Evolutionary conservation across 768 basidiomycete genomes (phyloP).

Genomic region (Boletus tomentosulus): DNA sequence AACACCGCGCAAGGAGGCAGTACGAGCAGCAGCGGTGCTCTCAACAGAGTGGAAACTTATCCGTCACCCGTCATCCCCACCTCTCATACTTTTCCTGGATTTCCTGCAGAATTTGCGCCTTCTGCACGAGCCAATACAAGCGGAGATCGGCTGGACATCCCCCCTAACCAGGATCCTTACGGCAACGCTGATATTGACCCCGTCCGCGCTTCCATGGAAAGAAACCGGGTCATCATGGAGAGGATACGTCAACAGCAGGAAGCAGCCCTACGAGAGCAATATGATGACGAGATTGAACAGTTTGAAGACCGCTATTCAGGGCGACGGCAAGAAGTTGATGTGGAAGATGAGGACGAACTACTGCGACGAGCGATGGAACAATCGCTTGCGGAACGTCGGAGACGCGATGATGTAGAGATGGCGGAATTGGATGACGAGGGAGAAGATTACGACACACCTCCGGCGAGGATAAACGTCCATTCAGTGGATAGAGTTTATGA

Average conservation of each 20-base stretch:
- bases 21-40: constrained; percentile 5
- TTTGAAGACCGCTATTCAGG: constrained; percentile 16
- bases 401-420: constrained; percentile 17
- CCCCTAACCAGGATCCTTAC: constrained; percentile 30
- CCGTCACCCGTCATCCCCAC: constrained; percentile 24
- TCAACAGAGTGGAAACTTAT: constrained; percentile 13
- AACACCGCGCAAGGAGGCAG: constrained; percentile 9
- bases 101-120: constrained; percentile 9
- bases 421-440: constrained; percentile 24
- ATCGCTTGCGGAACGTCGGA: constrained; percentile 17
- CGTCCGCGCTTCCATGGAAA: constrained; percentile 63
- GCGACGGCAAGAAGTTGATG: constrained; percentile 3
- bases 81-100: constrained; percentile 26
- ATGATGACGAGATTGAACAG: constrained; percentile 38
- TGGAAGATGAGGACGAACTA: constrained; percentile 55
- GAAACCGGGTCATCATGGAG: constrained; percentile 55
- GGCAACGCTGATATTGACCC: constrained; percentile 43
- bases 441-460: constrained; percentile 8
- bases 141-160: constrained; percentile 15
- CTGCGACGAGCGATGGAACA: constrained; percentile 40
- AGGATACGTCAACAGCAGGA: constrained; percentile 66
- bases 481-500: constrained; percentile 55
- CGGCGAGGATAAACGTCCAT: constrained; percentile 1
- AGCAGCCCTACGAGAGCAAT: constrained; percentile 57
- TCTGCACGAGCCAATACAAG: constrained; percentile 14